A percentile compares a stretch with the other conserved stretches of the same genome.
These are phyloP conservation scores for Lichtheimia ramosa DNA, from an alignment of 371 early-diverging fungal genomes.

Conservation along the genomic window DNA sequence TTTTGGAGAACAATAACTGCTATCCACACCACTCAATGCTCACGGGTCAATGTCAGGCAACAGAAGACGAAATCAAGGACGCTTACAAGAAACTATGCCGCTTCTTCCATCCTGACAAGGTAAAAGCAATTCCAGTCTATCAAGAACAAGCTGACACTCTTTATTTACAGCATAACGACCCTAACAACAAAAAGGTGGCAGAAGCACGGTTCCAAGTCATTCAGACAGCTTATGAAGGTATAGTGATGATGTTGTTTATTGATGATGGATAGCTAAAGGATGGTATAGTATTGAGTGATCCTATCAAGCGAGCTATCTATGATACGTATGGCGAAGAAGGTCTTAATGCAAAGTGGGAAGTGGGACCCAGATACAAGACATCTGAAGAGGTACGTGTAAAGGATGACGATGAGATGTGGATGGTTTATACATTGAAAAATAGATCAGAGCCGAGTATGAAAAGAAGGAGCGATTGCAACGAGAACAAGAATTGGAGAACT, in stretches of 20 bases:
- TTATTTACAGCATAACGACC: slow-evolving; percentile 17
- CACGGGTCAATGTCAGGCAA: slow-evolving; percentile 53
- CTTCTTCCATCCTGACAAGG: slow-evolving; percentile 89
- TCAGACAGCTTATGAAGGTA: slow-evolving; percentile 89
- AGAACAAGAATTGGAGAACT: slow-evolving; percentile 78
- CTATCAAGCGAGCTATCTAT: slow-evolving; percentile 81
- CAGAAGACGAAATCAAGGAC: slow-evolving; percentile 85
- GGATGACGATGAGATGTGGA: neutral
- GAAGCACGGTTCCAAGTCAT: slow-evolving; percentile 81
- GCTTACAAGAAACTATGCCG: slow-evolving; percentile 81
- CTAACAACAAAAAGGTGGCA: slow-evolving; percentile 53
- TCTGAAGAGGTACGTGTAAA: slow-evolving; percentile 69
- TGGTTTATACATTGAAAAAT: neutral
- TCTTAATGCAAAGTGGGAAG: slow-evolving; percentile 70
- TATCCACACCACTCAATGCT: neutral
- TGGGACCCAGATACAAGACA: slow-evolving; percentile 77
- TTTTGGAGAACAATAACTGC: slow-evolving; percentile 5
- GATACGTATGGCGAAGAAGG: slow-evolving; percentile 93
- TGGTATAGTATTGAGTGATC: slow-evolving; percentile 75
- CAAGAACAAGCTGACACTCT: neutral
- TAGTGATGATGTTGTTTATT: slow-evolving; percentile 2
- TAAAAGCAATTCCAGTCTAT: slow-evolving; percentile 1
- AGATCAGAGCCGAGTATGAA: slow-evolving; percentile 88
- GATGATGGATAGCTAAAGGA: neutral
- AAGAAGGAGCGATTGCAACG: slow-evolving; percentile 64